Evolutionary conservation across 148 eudicot genomes (phyloP).

Genomic region (Chenopodium formosanum): DNA sequence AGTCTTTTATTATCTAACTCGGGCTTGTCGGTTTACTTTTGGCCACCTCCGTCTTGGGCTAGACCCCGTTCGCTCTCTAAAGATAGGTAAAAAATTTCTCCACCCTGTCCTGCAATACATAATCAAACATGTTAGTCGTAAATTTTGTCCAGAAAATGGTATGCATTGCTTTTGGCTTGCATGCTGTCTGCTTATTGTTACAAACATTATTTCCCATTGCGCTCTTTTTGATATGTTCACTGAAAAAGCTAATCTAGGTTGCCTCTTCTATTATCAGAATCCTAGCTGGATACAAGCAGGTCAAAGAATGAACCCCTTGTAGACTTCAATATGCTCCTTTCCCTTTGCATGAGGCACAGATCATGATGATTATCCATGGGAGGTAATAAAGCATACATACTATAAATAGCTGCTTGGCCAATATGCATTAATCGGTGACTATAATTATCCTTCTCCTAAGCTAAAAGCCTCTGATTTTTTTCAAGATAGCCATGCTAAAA

Average conservation of each 20-base stretch:
- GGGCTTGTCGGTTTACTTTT: not conserved
- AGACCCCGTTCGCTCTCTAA: not conserved
- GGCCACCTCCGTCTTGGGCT: constrained; percentile 4
- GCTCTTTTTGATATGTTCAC: not conserved
- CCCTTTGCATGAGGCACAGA: not conserved
- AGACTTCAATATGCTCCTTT: not conserved
- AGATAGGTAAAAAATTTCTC: not conserved
- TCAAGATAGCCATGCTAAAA: not conserved
- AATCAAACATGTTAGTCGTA: not conserved
- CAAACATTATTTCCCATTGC: not conserved
- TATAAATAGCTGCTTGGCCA: not conserved
- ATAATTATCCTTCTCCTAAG: not conserved
- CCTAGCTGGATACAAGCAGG: not conserved
- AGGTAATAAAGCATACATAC: not conserved
- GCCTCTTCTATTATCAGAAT: not conserved
- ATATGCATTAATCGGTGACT: not conserved
- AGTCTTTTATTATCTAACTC: not conserved
- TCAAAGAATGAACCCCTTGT: not conserved
- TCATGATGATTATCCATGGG: not conserved
- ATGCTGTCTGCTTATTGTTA: not conserved
- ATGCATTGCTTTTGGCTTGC: not conserved
- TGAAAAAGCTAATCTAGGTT: not conserved
- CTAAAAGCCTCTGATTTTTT: not conserved
- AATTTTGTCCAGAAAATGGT: not conserved
- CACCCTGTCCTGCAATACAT: not conserved